These are phyloP conservation scores for Rosa hybrid DNA, from an alignment of 331 rosid genomes.

Conservation along the genomic window DNA sequence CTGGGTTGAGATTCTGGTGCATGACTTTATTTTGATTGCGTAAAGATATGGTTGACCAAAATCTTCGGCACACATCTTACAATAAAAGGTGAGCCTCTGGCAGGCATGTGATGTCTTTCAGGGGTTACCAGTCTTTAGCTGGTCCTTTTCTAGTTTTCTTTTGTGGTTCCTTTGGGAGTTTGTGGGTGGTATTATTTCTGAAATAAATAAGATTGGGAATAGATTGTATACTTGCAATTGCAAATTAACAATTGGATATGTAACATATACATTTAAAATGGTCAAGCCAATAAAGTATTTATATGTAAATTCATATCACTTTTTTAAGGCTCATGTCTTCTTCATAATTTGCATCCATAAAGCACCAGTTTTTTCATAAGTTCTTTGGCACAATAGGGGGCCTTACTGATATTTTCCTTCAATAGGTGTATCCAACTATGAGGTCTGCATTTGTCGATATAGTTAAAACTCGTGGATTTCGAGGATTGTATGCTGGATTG, in stretches of 20 bases:
- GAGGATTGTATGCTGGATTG: slow-evolving; percentile 82
- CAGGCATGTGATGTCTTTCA: slow-evolving; percentile 12
- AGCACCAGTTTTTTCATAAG: slow-evolving; percentile 8
- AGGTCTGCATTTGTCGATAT: slow-evolving; percentile 80
- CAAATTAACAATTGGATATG: not conserved
- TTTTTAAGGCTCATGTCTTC: not conserved
- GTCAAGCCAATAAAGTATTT: not conserved
- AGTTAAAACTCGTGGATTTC: slow-evolving; percentile 57
- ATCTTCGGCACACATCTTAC: not conserved
- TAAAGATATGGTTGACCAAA: not conserved
- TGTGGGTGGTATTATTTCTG: not conserved
- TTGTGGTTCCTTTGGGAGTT: not conserved
- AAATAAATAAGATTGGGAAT: not conserved
- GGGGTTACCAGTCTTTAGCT: not conserved
- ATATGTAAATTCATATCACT: not conserved
- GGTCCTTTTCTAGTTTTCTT: not conserved
- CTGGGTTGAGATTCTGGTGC: not conserved
- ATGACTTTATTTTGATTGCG: not conserved
- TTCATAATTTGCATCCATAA: slow-evolving; percentile 4
- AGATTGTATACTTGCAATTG: not conserved
- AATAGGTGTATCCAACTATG: slow-evolving; percentile 90
- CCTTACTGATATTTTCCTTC: slow-evolving; percentile 19
- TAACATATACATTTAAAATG: not conserved
- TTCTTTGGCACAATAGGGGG: slow-evolving; percentile 15
- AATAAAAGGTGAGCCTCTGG: not conserved